Evolutionary conservation across 208 protist genomes (phyloP).

Genomic region (Naegleria fowleri): DNA sequence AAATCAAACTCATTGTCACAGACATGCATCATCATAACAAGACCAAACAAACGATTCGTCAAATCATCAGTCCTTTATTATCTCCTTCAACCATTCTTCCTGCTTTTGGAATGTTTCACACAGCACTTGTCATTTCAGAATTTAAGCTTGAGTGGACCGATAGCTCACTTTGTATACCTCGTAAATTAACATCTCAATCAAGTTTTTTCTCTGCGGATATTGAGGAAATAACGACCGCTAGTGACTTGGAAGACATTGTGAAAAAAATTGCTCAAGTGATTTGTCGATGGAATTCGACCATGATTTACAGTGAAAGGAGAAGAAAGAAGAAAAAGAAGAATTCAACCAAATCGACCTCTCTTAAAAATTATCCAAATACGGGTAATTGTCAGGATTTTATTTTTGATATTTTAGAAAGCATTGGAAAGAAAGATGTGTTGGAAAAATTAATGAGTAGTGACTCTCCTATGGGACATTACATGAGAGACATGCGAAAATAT

Average conservation of each 20-base stretch:
- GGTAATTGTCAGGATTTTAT: constrained; percentile 29
- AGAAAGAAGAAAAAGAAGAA: background rate
- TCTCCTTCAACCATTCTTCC: background rate
- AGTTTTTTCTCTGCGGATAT: background rate
- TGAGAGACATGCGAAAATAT: background rate
- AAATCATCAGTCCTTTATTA: background rate
- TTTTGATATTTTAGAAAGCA: background rate
- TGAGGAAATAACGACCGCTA: background rate
- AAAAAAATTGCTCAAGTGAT: background rate
- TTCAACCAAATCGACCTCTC: background rate
- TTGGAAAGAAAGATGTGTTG: background rate
- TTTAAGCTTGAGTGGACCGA: background rate
- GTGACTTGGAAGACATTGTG: background rate
- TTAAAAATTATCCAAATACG: background rate
- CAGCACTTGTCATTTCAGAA: background rate
- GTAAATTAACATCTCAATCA: background rate
- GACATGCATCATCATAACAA: background rate
- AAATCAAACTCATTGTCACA: background rate
- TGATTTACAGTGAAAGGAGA: background rate
- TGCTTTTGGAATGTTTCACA: background rate
- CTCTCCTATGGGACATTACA: background rate
- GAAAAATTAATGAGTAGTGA: background rate
- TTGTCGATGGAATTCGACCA: background rate
- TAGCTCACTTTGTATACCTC: background rate
- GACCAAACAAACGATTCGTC: background rate